Percentiles rank a stretch among this genome's conserved stretches.
These are phyloP conservation scores for Calvatia gigantea DNA, from an alignment of 768 basidiomycete genomes.

Conservation along the genomic window DNA sequence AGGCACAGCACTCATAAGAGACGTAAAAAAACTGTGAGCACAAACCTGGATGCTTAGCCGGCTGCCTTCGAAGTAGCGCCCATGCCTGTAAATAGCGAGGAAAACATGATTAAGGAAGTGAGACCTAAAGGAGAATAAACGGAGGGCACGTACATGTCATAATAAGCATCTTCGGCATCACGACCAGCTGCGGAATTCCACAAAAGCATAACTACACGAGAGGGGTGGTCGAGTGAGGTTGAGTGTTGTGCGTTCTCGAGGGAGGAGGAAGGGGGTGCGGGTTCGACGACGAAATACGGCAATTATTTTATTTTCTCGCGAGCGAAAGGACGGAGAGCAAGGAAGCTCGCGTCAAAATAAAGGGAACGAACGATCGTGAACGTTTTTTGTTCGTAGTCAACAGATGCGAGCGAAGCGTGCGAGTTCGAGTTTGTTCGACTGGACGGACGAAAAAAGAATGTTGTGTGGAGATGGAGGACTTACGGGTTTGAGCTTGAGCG, in stretches of 20 bases:
- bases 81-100: conserved; percentile 26
- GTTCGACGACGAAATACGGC: neutral
- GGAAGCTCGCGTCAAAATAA: conserved; percentile 9
- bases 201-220: conserved; percentile 35
- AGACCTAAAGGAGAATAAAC: neutral
- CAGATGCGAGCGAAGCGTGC: neutral
- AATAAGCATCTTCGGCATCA: conserved; percentile 36
- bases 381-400: neutral
- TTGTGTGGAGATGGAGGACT: conserved; percentile 38
- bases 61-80: conserved; percentile 34
- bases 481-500: conserved; percentile 76
- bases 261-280: conserved; percentile 1
- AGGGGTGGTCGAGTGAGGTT: conserved; percentile 31
- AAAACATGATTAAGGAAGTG: neutral
- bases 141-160: conserved; percentile 29
- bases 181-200: conserved; percentile 33
- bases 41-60: conserved; percentile 33
- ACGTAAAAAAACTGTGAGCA: neutral
- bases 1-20: neutral
- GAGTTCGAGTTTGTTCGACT: conserved; percentile 15
- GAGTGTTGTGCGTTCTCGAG: conserved; percentile 16
- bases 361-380: neutral
- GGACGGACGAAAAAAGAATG: conserved; percentile 18
- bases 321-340: conserved; percentile 3
- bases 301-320: neutral